Base-by-base conservation (phyloP, 768 basidiomycete genomes). In the Russula sp. region DNA sequence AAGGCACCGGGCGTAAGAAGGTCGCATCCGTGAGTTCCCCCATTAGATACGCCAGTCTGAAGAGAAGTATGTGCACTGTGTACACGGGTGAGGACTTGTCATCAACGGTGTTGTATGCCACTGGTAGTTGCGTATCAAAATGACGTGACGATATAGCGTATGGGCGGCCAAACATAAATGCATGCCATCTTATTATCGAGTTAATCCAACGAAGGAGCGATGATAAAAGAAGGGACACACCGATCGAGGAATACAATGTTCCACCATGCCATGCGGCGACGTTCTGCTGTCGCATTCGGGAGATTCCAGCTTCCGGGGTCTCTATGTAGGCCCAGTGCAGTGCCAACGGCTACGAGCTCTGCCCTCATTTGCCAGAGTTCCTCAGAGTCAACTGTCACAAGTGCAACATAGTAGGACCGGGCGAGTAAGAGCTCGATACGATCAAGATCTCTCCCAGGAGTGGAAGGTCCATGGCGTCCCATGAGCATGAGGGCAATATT, bases 261-360 rank as follows among this genome's bases (percentile, higher is more conserved):
- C 91, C 91, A 93, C 91, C 91, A 93, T 8, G 89, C 89, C 91
- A 91, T 92, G 59, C 91, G 79, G 57, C 92, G 79, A 62, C 91
- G 81, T 73, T 92, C 91, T 40, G 89, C 86, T 11, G 85, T 76
- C 63, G 85, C 85, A 62, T 80, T 79, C 56, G 81, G 83, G 80
- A 90, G 86, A 65, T 82, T 81, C 81, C 85, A 90, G 72, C 86
- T 85, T 50, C 83, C 85, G n/a, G 91, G 91, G 75, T 93, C 92
- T 22, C 92, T 84, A 75, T 93, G 91, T 9, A 93, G 76, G 11
- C 92, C 92, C 85, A 93, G 86, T 14, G 90, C 91, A 68, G 84
- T 87, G 9, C 81, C 89, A 63, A 91, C 86, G 30, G 84, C 84
- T 38, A 91, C 76, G 18, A 92, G 77, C 69, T 92, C 88, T 2